Evolutionary conservation across 306 rosid genomes (phyloP).

Genomic region (Castanopsis chinensis): DNA sequence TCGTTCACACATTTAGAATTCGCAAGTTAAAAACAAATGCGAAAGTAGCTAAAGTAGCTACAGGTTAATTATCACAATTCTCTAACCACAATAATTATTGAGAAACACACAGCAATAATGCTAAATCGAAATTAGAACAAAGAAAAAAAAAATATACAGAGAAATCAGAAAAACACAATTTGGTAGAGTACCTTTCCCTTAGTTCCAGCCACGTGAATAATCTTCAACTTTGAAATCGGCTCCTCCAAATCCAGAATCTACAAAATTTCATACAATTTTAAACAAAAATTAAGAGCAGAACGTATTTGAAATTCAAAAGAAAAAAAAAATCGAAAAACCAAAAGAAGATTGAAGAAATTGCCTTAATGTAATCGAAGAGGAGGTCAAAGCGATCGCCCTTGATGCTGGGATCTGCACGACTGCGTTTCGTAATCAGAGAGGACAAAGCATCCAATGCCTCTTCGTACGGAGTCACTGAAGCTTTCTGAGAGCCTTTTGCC

Average conservation of each 20-base stretch:
- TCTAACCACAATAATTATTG: background rate
- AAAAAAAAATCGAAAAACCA: constrained; percentile 1
- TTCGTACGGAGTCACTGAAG: constrained; percentile 51
- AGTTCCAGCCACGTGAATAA: constrained; percentile 96
- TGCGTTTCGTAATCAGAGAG: constrained; percentile 77
- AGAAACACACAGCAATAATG: background rate
- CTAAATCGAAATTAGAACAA: too few relatives aligned
- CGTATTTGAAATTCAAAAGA: constrained; percentile 14
- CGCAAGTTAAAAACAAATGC: background rate
- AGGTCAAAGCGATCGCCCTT: constrained; percentile 68
- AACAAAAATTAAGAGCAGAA: constrained; percentile 1
- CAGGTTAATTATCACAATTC: too few relatives aligned
- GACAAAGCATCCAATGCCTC: constrained; percentile 82
- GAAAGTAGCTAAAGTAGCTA: too few relatives aligned
- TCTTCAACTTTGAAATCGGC: constrained; percentile 70
- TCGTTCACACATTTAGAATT: background rate
- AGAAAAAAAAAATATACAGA: too few relatives aligned
- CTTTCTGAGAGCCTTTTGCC: constrained; percentile 29
- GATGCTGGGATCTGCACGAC: constrained; percentile 73
- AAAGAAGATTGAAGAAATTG: constrained; percentile 17
- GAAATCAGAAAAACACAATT: background rate
- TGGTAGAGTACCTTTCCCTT: constrained; percentile 78
- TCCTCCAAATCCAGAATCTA: constrained; percentile 92
- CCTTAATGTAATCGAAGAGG: constrained; percentile 68
- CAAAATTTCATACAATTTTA: background rate